Evolutionary conservation across 2,329 filamentous ascomycete genomes (phyloP).

Genomic region (Alternaria metachromatica): DNA sequence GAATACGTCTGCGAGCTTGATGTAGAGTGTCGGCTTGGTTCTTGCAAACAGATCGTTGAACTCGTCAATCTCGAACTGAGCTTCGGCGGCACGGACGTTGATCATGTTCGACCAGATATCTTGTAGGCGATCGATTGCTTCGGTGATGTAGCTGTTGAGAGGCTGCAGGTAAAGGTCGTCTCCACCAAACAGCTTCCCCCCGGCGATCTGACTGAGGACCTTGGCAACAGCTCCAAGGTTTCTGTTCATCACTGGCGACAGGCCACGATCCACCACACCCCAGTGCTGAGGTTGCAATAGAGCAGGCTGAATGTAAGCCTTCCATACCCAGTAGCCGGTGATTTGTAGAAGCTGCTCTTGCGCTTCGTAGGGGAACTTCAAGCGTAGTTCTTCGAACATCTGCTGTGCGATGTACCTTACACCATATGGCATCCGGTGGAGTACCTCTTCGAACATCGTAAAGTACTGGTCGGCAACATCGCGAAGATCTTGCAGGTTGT

Average conservation of each 20-base stretch:
- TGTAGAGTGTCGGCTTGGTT: conserved; percentile 97
- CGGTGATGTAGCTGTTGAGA: conserved; percentile 86
- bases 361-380: conserved; percentile 80
- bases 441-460: conserved; percentile 76
- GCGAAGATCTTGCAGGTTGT: conserved; percentile 89
- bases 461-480: conserved; percentile 96
- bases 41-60: conserved; percentile 98
- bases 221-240: conserved; percentile 91
- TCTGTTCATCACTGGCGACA: conserved; percentile 90
- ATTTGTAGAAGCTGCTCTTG: conserved; percentile 80
- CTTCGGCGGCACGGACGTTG: conserved; percentile 82
- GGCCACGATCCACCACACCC: conserved; percentile 86
- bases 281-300: conserved; percentile 89
- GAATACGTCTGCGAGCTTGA: conserved; percentile 98
- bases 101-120: conserved; percentile 80
- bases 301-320: conserved; percentile 89
- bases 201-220: conserved; percentile 85
- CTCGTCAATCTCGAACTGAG: conserved; percentile 96
- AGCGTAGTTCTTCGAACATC: conserved; percentile 78
- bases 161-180: conserved; percentile 97
- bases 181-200: conserved; percentile 87
- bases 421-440: conserved; percentile 91
- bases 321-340: conserved; percentile 92
- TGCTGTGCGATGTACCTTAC: conserved; percentile 87
- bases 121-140: conserved; percentile 80